Base-by-base conservation (phyloP, 352 stramenopile genomes). In the Phytophthora palmivora region DNA sequence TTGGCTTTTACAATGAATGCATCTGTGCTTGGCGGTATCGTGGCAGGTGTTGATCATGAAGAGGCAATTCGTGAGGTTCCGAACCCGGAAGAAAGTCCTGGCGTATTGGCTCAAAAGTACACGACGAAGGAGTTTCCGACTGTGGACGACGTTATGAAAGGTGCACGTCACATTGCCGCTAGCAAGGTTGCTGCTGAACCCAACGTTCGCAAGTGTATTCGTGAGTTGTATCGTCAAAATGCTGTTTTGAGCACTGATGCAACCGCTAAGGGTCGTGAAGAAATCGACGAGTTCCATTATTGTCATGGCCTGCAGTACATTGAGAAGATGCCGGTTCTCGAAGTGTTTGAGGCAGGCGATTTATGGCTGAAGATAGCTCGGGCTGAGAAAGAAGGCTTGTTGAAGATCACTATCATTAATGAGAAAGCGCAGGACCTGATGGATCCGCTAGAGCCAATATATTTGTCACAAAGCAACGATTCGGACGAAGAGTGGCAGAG, bases 201-300 rank as follows among this genome's bases (percentile, higher is more conserved):
- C 9, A 94, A 95, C 37, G 75, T 96, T 2, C 87, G 87, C 21
- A 93, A 92, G 48, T 84, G 72, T 26, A 89, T 96, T 33, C 88
- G 88, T 33, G 84, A 95, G n/a, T 54, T 94, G 30, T 96, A 91
- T 42, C 84, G 84, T 11, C 87, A 91, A 30, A 80, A 91, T 16
- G 87, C 87, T 14, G 67, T 78, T 18, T 56, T 96, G 43, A 93
- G 57, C 51, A 95, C 88, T 9, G 80, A 94, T 46, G 72, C 88
- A 30, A 96, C 88, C 8, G 28, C 47, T 3, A 96, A 96, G 60
- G 88, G 88, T 6, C 74, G 84, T 4, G 88, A 95, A 57, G 88
- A 96, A 68, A 88, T 96, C 24, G 88, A 96, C 37, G 87, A 95
- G 55, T 95, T 95, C 44, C 88, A 96, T 53, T 95, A 93, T 39